phyloP scores from a whole-genome alignment of 352 stramenopile species.

The Peronosclerospora sorghi region DNA sequence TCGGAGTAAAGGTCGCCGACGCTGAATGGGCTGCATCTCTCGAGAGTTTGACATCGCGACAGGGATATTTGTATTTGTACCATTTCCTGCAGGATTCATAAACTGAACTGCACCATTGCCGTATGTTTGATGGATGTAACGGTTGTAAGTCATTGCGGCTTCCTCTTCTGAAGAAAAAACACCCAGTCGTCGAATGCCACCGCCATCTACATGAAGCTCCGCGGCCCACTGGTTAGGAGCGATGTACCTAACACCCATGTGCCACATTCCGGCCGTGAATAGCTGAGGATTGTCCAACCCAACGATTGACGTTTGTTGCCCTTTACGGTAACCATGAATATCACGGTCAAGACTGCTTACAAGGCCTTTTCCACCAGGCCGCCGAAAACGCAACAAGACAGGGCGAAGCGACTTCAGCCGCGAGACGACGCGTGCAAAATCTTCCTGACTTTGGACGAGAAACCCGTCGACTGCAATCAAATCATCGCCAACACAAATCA shows the following conservation, averaged over 20 bases:
- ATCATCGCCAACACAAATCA: slow-evolving; percentile 70
- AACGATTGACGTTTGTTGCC: slow-evolving; percentile 45
- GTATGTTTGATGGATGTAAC: slow-evolving; percentile 80
- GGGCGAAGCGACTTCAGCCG: slow-evolving; percentile 71
- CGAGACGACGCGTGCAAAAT: slow-evolving; percentile 74
- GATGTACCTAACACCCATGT: slow-evolving; percentile 76
- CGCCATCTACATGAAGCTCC: slow-evolving; percentile 73
- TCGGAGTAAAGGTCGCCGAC: slow-evolving; percentile 31
- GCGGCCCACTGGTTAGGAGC: slow-evolving; percentile 65
- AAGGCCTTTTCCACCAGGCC: slow-evolving; percentile 32
- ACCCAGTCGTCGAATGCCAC: slow-evolving; percentile 68
- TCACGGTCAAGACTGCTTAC: slow-evolving; percentile 27
- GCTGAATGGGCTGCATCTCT: slow-evolving; percentile 48
- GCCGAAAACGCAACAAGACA: slow-evolving; percentile 71
- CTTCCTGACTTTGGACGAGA: slow-evolving; percentile 58
- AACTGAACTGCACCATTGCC: slow-evolving; percentile 67
- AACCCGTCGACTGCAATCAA: slow-evolving; percentile 78
- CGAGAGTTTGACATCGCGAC: slow-evolving; percentile 38
- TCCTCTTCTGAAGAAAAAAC: slow-evolving; percentile 61
- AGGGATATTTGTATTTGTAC: slow-evolving; percentile 23
- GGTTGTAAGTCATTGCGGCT: slow-evolving; percentile 76
- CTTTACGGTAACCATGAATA: slow-evolving; percentile 41
- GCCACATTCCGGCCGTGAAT: slow-evolving; percentile 71
- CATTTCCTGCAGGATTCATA: slow-evolving; percentile 70
- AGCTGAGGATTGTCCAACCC: slow-evolving; percentile 65